Percentiles rank a stretch among this genome's conserved stretches.
These are phyloP conservation scores for Suillus paluster DNA, from an alignment of 768 basidiomycete genomes.

Conservation along the genomic window DNA sequence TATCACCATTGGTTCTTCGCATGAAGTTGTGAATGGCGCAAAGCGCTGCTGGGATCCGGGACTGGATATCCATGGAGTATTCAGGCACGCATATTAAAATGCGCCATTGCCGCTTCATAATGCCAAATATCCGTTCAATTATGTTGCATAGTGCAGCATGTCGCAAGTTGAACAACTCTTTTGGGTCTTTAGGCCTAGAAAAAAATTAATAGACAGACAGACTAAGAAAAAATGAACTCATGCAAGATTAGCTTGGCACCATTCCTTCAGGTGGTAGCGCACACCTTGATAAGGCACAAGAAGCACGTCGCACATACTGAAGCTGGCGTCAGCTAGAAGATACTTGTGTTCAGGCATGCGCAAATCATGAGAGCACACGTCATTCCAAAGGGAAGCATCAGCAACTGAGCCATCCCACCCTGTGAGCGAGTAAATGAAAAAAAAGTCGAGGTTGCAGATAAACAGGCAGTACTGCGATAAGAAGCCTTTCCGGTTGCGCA, in stretches of 20 bases:
- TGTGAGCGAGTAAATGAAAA: conserved; percentile 16
- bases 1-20: conserved; percentile 15
- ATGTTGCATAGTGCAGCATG: conserved; percentile 25
- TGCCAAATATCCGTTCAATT: conserved; percentile 20
- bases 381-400: conserved; percentile 13
- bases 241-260: conserved; percentile 16
- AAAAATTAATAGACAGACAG: not conserved
- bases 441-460: conserved; percentile 15
- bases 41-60: conserved; percentile 21
- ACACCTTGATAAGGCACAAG: conserved; percentile 42
- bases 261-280: conserved; percentile 43
- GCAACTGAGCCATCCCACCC: conserved; percentile 24
- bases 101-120: conserved; percentile 20
- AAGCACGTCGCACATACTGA: conserved; percentile 20
- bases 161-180: conserved; percentile 27
- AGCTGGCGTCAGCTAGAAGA: conserved; percentile 25
- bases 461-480: conserved; percentile 21
- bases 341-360: conserved; percentile 35
- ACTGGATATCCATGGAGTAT: conserved; percentile 19
- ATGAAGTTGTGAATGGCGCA: conserved; percentile 25
- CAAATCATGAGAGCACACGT: conserved; percentile 27
- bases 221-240: not conserved
- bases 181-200: conserved; percentile 17
- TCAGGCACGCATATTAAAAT: conserved; percentile 16
- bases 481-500: conserved; percentile 19